Conservation (phyloP, 345 rosid genomes). For the Mercurialis annua region DNA sequence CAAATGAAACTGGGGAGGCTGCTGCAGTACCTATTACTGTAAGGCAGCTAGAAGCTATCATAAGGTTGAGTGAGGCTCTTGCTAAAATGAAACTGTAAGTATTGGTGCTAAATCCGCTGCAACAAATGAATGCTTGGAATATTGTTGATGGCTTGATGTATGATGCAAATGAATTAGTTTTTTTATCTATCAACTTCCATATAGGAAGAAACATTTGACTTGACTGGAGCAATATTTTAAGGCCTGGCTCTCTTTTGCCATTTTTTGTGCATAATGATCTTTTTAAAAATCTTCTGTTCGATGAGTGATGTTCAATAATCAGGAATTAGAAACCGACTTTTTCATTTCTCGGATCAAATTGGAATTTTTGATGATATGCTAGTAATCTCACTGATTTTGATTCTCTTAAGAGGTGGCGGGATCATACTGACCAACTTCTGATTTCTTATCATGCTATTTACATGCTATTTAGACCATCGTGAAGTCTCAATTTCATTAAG, state of each 20-base stretch:
- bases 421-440: not conserved
- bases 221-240: not conserved
- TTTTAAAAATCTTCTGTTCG: not conserved
- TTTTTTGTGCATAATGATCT: not conserved
- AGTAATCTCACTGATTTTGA: not conserved
- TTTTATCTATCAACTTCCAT: not conserved
- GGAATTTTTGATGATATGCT: not conserved
- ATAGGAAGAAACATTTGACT: not conserved
- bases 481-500: not conserved
- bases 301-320: not conserved
- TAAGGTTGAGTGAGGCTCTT: constrained; percentile 86
- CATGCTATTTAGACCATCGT: not conserved
- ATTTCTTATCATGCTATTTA: too few relatives aligned
- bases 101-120: constrained; percentile 7
- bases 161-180: not conserved
- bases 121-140: not conserved
- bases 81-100: constrained; percentile 95
- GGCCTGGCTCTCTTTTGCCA: not conserved
- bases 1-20: constrained; percentile 91
- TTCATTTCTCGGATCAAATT: too few relatives aligned
- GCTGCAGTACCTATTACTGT: constrained; percentile 86
- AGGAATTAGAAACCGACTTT: too few relatives aligned
- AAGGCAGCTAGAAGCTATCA: constrained; percentile 91
- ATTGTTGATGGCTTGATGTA: not conserved
- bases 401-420: not conserved